Evolutionary conservation across 2,329 filamentous ascomycete genomes (phyloP).

Genomic region (Aureobasidium zeae): DNA sequence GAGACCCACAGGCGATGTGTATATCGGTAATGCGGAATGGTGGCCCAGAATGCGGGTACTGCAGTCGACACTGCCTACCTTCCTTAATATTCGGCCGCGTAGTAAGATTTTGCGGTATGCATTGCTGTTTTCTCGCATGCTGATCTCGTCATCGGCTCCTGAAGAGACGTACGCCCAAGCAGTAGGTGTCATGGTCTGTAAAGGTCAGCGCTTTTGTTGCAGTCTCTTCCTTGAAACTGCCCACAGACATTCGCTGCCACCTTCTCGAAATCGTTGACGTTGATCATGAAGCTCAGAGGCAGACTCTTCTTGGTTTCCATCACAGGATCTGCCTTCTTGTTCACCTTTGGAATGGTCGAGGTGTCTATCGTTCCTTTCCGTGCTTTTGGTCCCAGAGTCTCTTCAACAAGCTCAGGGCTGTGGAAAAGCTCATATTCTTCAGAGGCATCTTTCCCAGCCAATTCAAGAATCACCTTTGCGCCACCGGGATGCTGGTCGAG

Average conservation of each 20-base stretch:
- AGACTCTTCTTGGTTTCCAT: constrained; percentile 31
- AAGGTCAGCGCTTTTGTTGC: neutral
- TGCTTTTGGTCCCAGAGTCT: constrained; percentile 33
- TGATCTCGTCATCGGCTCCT: constrained; percentile 40
- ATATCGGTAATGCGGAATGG: constrained; percentile 26
- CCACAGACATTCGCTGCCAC: constrained; percentile 26
- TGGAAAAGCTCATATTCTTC: constrained; percentile 45
- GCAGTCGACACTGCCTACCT: constrained; percentile 29
- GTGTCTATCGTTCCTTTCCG: constrained; percentile 25
- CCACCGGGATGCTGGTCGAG: constrained; percentile 82
- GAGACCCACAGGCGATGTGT: constrained; percentile 28
- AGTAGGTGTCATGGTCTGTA: constrained; percentile 25
- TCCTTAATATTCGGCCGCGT: constrained; percentile 36
- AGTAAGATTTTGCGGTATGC: constrained; percentile 35
- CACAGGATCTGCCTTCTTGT: constrained; percentile 19
- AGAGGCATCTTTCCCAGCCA: constrained; percentile 46
- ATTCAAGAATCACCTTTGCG: constrained; percentile 35
- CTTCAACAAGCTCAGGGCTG: constrained; percentile 33
- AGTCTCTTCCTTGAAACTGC: neutral
- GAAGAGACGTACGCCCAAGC: constrained; percentile 38
- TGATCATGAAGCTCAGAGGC: constrained; percentile 38
- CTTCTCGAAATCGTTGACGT: constrained; percentile 35
- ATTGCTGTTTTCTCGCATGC: constrained; percentile 31
- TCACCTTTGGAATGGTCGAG: constrained; percentile 15
- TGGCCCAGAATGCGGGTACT: constrained; percentile 26